Evolutionary conservation across 345 rosid species (phyloP), one percentile per base, ranked within the genome.

Genomic region (Anacardium occidentale): DNA sequence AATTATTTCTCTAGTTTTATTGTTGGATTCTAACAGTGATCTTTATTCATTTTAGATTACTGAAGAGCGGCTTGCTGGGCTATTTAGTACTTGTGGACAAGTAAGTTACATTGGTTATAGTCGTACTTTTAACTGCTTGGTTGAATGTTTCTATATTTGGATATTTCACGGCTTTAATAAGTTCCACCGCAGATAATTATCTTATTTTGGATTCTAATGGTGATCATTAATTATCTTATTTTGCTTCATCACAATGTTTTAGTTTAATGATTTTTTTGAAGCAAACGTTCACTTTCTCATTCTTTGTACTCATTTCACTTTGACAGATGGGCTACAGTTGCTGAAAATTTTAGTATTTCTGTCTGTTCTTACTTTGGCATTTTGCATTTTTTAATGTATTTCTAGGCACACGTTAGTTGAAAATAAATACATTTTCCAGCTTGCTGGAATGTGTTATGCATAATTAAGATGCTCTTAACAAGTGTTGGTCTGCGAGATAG

Each of bases 31-130:
- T 21, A 48, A 48, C 47, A n/a, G 26, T 1, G 12, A 29, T 58
- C 22, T 60, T 67, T 47, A 50, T 73, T 6, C 10, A 37, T 71
- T 54, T 61, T 60, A 92, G 98, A 90, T 90, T 76, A 90, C 96
- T 60, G 96, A 92, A 85, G 98, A 92, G 81, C 83, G 79, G 79
- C 90, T 92, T 82, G 98, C 98, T 79, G 90, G 78, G 62, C 73
- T 92, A 75, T 92, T 92, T 77, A 84, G 86, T 77, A 76, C 62
- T 73, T 92, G 92, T 62, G 98, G 96, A 75, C 94, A 89, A 69
- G 96, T 92, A 81, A 88, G 91, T 77, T 74, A 51, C 62, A 42
- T n/a, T 59, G 7, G 54, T 74, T 50, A 22, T 50, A 26, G 64
- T 11, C 48, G 54, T 64, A 29, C 24, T 1, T 5, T 29, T 52